Base-by-base conservation (phyloP, 352 stramenopile genomes). In the Phytophthora idaei region DNA sequence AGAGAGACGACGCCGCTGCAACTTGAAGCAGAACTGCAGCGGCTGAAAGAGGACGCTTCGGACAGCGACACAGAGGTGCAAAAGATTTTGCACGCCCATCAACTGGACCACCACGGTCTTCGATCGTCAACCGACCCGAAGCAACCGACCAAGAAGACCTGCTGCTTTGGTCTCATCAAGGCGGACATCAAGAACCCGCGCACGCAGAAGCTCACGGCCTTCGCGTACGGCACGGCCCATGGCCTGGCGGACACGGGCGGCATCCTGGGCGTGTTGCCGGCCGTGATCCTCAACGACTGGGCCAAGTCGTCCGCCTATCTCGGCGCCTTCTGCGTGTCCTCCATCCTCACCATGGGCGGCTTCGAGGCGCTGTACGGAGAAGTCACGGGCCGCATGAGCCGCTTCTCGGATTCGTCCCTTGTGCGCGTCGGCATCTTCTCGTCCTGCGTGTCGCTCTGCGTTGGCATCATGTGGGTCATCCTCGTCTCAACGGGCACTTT, bases 291-390 rank as follows among this genome's bases (percentile, higher is more conserved):
- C 37, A 88, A 94, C 56, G 73, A 96, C 61, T 83, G 72, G 67
- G 46, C 42, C 46, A 81, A 94, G 34, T 92, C 87, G 41, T 79
- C 76, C 27, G 61, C 89, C 25, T 98, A 98, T 67, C 71, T 98
- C 8, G 69, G 67, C 8, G 83, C 85, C 9, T 98, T 98, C 77
- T 98, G 90, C 61, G 14, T 91, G 17, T 88, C 80, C 12, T 93
- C 77, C 45, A 97, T 91, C 61, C 36, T 97, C 41, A 88, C 92
- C 28, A 98, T 98, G 92, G 92, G 90, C 31, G 69, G 64, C 2
- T 98, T 97, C 71, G 86, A 90, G 1, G 77, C 80, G 17, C 64
- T 85, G 7, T 97, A 97, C 65, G 90, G 92, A 52, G 83, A 88
- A 45, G 54, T 83, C 28, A 92, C 83, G 27, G 77, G 77, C 5